Conservation (phyloP, 2,329 filamentous ascomycete genomes). For the Sordariomycetes sp. region DNA sequence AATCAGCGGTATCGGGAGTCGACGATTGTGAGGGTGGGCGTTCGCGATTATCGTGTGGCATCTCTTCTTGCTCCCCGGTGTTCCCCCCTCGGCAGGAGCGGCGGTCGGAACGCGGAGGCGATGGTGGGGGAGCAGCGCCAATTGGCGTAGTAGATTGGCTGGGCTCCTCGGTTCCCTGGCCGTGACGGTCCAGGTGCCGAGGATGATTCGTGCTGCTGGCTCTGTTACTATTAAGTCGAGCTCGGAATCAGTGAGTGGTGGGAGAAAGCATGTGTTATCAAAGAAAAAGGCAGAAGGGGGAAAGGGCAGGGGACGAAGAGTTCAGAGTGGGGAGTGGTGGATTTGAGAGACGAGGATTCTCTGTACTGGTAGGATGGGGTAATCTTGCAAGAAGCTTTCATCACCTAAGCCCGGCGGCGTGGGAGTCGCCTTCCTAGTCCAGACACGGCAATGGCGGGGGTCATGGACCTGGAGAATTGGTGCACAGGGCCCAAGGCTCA, state of each 20-base stretch:
- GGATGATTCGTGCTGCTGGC: background rate
- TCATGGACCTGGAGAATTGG: background rate
- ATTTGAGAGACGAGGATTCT: background rate
- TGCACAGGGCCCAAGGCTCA: background rate
- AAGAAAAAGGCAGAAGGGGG: background rate
- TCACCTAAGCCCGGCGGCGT: background rate
- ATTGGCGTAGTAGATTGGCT: background rate
- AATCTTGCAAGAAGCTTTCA: background rate
- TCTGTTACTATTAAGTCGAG: background rate
- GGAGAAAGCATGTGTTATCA: background rate
- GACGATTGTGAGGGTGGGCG: background rate
- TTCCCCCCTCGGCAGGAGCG: background rate
- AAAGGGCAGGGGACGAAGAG: background rate
- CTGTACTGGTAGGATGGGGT: background rate
- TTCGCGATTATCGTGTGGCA: constrained; percentile 1
- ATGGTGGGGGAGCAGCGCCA: background rate
- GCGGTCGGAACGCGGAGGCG: background rate
- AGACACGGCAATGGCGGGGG: background rate
- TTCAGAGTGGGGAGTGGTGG: background rate
- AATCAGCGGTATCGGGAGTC: background rate
- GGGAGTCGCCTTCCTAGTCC: background rate
- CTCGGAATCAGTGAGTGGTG: background rate
- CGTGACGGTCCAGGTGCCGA: constrained; percentile 4
- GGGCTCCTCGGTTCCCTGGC: constrained; percentile 5
- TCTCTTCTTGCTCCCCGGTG: background rate